Evolutionary conservation across 2,329 filamentous ascomycete genomes (phyloP).

Genomic region (Cryphonectria naterciae): DNA sequence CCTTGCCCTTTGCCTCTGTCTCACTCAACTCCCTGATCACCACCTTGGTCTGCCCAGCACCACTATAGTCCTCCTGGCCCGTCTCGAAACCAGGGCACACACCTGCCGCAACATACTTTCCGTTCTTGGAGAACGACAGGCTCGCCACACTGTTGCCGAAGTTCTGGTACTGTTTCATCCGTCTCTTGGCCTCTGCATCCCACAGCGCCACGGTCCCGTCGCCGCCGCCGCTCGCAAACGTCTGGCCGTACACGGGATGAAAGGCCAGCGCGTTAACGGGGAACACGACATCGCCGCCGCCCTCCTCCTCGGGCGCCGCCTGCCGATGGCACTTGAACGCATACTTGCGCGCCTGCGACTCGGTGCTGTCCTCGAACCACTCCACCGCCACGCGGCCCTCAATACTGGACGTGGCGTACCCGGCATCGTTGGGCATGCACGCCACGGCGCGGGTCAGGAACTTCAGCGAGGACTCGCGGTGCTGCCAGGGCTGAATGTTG

Average conservation of each 20-base stretch:
- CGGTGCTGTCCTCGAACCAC: constrained; percentile 87
- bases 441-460: constrained; percentile 93
- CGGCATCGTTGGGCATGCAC: constrained; percentile 95
- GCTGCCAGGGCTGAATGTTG: constrained; percentile 81
- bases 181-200: constrained; percentile 88
- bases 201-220: constrained; percentile 91
- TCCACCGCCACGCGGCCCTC: constrained; percentile 96
- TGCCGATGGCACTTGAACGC: constrained; percentile 98
- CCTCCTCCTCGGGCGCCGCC: constrained; percentile 62
- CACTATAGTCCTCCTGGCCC: constrained; percentile 77
- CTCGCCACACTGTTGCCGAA: constrained; percentile 79
- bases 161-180: constrained; percentile 87
- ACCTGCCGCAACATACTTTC: constrained; percentile 77
- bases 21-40: constrained; percentile 84
- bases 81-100: constrained; percentile 88
- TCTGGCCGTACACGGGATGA: constrained; percentile 74
- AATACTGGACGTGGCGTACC: constrained; percentile 90
- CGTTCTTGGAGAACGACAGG: constrained; percentile 76
- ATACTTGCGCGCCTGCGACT: constrained; percentile 91
- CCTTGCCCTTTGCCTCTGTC: constrained; percentile 86
- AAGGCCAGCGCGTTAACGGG: constrained; percentile 90
- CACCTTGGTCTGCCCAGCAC: constrained; percentile 74
- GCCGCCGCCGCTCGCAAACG: constrained; percentile 86
- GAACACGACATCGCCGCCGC: constrained; percentile 79
- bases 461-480: constrained; percentile 90